Evolutionary conservation across 2,329 filamentous ascomycete species (phyloP), one percentile per base, ranked within the genome.

Genomic region (Lasiodiplodia gonubiensis): DNA sequence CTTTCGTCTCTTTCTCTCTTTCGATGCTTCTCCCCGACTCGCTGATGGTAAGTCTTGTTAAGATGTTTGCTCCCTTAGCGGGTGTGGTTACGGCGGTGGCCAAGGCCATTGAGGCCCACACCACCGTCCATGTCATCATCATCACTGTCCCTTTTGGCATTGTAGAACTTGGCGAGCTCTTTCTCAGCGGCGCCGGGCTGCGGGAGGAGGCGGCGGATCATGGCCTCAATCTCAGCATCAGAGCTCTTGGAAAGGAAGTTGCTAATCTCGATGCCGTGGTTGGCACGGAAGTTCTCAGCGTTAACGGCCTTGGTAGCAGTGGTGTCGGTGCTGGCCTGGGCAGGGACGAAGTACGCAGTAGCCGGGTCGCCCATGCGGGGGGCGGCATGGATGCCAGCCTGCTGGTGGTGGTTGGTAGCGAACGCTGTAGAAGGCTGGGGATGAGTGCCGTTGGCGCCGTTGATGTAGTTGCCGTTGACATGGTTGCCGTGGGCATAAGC

Each of bases 321-420:
- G 39, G 21, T 48, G 39, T 21, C 8, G 35, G 33, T 23, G 54
- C 18, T 35, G 12, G 25, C 21, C 37, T 60, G 37, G 35, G 12
- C 5, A 2, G 57, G 57, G 23, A 23, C 25, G 25, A 60, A 60
- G 57, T 21, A 60, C 3, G 57, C 37, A 16, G 57, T 60, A 3
- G 57, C 57, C 4, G 57, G 57, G 25, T 60, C n/a, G 25, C 57
- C 57, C 39, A 60, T 48, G 18, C 57, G 39, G 11, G 57, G 21
- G 14, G 35, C 37, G n/a, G 55, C 37, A 23, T 14, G 35, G 25
- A 52, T 14, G 8, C 11, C 49, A n/a, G 49, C 4, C 42, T 42
- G 42, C 39, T 42, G 39, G 16, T 42, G 39, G 16, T 42, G 39
- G 16, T 10, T 16, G 16, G 18, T 8, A n/a, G 16, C 39, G 18